A percentile compares a stretch with the other conserved stretches of the same genome.
These are phyloP conservation scores for Penicillium longicatenatum DNA, from an alignment of 495 filamentous ascomycete genomes.

Conservation along the genomic window DNA sequence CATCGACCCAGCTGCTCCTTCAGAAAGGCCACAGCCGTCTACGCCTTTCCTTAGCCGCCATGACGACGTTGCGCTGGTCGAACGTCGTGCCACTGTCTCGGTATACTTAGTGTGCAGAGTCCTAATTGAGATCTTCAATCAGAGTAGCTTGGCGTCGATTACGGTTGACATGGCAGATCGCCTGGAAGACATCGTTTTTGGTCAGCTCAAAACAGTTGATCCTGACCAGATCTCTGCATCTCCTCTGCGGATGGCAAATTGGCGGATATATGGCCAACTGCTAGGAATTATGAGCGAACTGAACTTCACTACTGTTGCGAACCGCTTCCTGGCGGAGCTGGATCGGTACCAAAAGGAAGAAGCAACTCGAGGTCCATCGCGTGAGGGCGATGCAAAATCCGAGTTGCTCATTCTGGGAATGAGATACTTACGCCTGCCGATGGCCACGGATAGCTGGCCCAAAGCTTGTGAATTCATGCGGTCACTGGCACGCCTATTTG, in stretches of 20 bases:
- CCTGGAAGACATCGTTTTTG: constrained; percentile 92
- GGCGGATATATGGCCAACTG: constrained; percentile 88
- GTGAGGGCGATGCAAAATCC: constrained; percentile 75
- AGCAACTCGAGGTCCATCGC: constrained; percentile 60
- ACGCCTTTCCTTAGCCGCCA: constrained; percentile 56
- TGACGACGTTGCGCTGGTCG: constrained; percentile 71
- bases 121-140: constrained; percentile 88
- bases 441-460: constrained; percentile 72
- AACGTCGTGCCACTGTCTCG: constrained; percentile 85
- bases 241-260: constrained; percentile 84
- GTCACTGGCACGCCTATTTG: constrained; percentile 77
- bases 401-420: constrained; percentile 87
- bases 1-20: constrained; percentile 24
- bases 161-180: constrained; percentile 87
- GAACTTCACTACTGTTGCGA: constrained; percentile 81
- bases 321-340: constrained; percentile 79
- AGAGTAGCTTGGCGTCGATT: constrained; percentile 79
- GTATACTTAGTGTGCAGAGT: constrained; percentile 95
- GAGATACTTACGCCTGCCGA: constrained; percentile 78
- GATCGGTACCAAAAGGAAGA: constrained; percentile 74
- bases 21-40: constrained; percentile 29
- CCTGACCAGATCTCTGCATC: constrained; percentile 77
- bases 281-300: constrained; percentile 93
- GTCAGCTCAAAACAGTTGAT: constrained; percentile 85
- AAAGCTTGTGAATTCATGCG: constrained; percentile 88